Conservation (phyloP, 352 stramenopile genomes). For the Globisporangium iwayamae region DNA sequence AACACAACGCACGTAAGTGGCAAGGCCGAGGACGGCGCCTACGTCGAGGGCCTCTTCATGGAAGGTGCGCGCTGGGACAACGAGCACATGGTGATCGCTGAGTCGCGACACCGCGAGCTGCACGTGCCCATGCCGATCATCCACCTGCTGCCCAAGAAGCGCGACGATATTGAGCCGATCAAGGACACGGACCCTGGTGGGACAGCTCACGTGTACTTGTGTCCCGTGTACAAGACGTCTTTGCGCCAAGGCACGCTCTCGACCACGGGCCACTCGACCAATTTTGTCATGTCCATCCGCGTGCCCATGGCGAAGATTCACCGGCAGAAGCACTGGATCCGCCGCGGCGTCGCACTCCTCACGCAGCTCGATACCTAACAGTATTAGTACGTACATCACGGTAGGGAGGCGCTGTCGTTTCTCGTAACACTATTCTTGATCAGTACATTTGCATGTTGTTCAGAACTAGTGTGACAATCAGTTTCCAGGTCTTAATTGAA, state of each 20-base stretch:
- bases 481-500: too few relatives aligned
- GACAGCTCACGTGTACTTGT: slow-evolving; percentile 90
- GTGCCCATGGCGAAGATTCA: slow-evolving; percentile 87
- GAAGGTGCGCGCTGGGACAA: slow-evolving; percentile 87
- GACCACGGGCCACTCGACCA: slow-evolving; percentile 93
- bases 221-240: slow-evolving; percentile 92
- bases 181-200: slow-evolving; percentile 85
- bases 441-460: too few relatives aligned
- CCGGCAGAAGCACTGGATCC: slow-evolving; percentile 94
- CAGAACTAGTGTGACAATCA: too few relatives aligned
- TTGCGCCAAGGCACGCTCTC: slow-evolving; percentile 88
- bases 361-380: slow-evolving; percentile 88
- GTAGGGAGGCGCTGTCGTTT: too few relatives aligned
- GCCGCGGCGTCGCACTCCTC: slow-evolving; percentile 91
- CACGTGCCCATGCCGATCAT: slow-evolving; percentile 87
- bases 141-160: slow-evolving; percentile 73
- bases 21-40: slow-evolving; percentile 85
- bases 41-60: slow-evolving; percentile 89
- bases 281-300: slow-evolving; percentile 95
- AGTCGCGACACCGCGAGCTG: slow-evolving; percentile 83
- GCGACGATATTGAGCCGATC: slow-evolving; percentile 85
- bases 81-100: slow-evolving; percentile 60
- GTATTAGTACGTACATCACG: too few relatives aligned
- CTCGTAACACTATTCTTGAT: too few relatives aligned
- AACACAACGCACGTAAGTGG: slow-evolving; percentile 31